Evolutionary conservation across 2,329 filamentous ascomycete genomes (phyloP), one percentile per base, ranked within the genome.

Genomic region (Acephala macrosclerotiorum): DNA sequence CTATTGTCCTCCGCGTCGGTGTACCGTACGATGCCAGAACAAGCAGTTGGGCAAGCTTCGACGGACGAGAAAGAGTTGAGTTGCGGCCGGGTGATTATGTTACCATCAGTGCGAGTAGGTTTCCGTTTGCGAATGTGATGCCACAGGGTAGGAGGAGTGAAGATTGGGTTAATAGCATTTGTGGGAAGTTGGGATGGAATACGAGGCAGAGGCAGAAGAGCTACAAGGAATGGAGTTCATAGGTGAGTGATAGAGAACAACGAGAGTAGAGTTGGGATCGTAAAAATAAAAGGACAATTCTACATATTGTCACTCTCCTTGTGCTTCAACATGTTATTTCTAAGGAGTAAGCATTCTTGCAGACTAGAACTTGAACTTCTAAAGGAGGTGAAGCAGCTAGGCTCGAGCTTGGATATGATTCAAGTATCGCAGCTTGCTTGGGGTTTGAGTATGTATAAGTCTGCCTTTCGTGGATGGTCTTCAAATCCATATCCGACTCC

Each of bases 21-120:
- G 94, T 98, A n/a, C 96, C 96, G 0, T 98, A 97, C 77, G 91
- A 96, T 78, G 93, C 94, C 9, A 85, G 96, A 58, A 94, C 93
- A 4, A 91, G 89, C 72, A 94, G 91, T 47, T 99, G 96, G 95
- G 96, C 94, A n/a, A 97, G 93, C 78, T 99, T 99, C 77, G 96
- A 99, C 78, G 96, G 96, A 1, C 87, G 94, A 67, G 93, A 97
- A 82, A 88, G 94, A 80, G 80, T 92, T n/a, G 92, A 96, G 80
- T 83, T 96, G 42, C 78, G 81, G 58, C 90, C 91, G 0, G 92
- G 92, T 18, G 92, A 96, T 79, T 96, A 96, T 76, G 91, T 95
- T 5, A 95, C 92, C 1, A 91, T 96, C 67, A 93, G 90, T 71
- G 92, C 92, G 2, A 92, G 89, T 70, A 81, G 92, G 47, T 95